Conservation (phyloP, 2,329 filamentous ascomycete species). For the Aspergillus jensenii region DNA sequence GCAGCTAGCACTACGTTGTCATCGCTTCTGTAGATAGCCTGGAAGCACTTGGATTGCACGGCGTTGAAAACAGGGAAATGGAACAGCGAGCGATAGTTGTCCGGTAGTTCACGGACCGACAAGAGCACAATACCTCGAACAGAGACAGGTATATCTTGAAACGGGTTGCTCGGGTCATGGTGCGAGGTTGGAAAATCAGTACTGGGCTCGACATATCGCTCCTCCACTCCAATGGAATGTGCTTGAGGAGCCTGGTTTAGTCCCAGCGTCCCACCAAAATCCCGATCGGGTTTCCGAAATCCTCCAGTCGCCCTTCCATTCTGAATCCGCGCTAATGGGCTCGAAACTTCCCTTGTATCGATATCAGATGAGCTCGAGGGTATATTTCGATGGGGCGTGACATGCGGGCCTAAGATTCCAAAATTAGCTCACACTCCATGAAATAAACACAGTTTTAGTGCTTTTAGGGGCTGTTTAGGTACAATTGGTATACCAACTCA, state of each 20-base stretch:
- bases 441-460: neutral
- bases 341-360: conserved; percentile 26
- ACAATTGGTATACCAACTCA: conserved; percentile 16
- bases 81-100: conserved; percentile 69
- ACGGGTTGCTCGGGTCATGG: conserved; percentile 10
- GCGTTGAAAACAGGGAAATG: conserved; percentile 76
- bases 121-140: conserved; percentile 63
- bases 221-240: neutral
- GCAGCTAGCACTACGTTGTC: conserved; percentile 79
- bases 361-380: conserved; percentile 30
- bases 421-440: neutral
- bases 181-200: neutral
- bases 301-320: conserved; percentile 9
- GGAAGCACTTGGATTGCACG: conserved; percentile 77
- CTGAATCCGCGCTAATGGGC: conserved; percentile 31
- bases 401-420: conserved; percentile 15
- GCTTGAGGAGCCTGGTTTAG: neutral
- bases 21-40: conserved; percentile 62
- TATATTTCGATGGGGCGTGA: conserved; percentile 22
- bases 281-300: neutral
- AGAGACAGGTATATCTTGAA: conserved; percentile 29
- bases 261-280: neutral
- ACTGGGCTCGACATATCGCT: neutral
- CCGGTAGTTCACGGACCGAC: conserved; percentile 62
- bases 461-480: no score